phyloP scores from a whole-genome alignment of 371 early-diverging fungal species.

The Mucor racemosus region DNA sequence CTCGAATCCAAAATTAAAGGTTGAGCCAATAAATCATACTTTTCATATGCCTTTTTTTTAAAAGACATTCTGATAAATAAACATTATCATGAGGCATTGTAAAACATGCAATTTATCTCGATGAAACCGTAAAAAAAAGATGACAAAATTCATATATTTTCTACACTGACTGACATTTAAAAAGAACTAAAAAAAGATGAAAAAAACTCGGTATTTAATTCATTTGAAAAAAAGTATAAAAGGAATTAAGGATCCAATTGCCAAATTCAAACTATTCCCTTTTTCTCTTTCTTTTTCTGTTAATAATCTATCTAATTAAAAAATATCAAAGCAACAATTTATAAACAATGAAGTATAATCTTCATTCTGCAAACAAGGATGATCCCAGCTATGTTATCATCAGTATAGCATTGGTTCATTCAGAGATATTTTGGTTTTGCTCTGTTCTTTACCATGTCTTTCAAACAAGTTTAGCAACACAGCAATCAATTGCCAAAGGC shows the following conservation, averaged over 20 bases:
- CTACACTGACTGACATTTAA: not conserved
- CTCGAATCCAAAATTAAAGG: not conserved
- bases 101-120: not conserved
- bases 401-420: conserved; percentile 22
- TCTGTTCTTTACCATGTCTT: conserved; percentile 26
- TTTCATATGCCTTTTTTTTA: not conserved
- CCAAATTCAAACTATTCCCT: not conserved
- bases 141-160: conserved; percentile 1
- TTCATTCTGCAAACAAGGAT: not conserved
- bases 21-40: not conserved
- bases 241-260: not conserved
- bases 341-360: not conserved
- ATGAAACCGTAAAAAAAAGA: not conserved
- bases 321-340: not conserved
- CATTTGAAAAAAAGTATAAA: not conserved
- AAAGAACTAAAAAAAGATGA: not conserved
- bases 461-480: conserved; percentile 5
- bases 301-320: too few species aligned
- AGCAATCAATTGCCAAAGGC: not conserved
- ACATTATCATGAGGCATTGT: not conserved
- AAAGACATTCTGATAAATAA: not conserved
- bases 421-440: conserved; percentile 28
- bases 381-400: conserved; percentile 4
- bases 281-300: not conserved
- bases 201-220: not conserved